These are phyloP conservation scores for Ophiostoma tasmaniense DNA, from an alignment of 2,329 filamentous ascomycete genomes.

Conservation along the genomic window DNA sequence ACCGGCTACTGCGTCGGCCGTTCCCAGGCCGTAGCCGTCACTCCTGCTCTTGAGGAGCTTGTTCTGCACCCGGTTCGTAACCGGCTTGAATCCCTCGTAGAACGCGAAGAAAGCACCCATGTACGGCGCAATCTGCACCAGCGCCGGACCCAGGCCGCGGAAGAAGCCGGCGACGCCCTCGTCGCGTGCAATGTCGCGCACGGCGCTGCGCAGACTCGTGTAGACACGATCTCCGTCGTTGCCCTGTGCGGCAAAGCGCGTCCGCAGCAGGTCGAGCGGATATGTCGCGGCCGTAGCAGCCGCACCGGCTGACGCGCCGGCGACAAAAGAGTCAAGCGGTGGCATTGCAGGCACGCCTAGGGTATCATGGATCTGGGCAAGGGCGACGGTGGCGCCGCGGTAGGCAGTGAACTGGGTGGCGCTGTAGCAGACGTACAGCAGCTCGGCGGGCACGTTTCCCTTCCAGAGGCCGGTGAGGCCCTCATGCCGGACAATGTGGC, in stretches of 20 bases:
- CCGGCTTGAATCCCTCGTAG: slow-evolving; percentile 60
- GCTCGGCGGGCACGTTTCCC: slow-evolving; percentile 90
- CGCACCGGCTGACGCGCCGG: slow-evolving; percentile 75
- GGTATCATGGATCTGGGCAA: slow-evolving; percentile 41
- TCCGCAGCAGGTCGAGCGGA: slow-evolving; percentile 85
- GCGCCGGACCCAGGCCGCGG: slow-evolving; percentile 69
- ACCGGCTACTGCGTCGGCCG: slow-evolving; percentile 76
- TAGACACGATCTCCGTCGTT: slow-evolving; percentile 64
- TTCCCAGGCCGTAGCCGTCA: slow-evolving; percentile 40
- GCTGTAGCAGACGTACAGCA: slow-evolving; percentile 88
- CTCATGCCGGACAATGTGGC: slow-evolving; percentile 69
- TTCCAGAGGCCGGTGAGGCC: slow-evolving; percentile 89
- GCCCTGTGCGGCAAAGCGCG: slow-evolving; percentile 93
- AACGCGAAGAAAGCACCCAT: slow-evolving; percentile 94
- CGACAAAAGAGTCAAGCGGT: slow-evolving; percentile 68
- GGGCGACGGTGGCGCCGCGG: slow-evolving; percentile 59
- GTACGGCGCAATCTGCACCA: slow-evolving; percentile 85
- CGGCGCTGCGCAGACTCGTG: slow-evolving; percentile 55
- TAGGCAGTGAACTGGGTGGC: slow-evolving; percentile 87
- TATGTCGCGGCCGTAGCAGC: slow-evolving; percentile 78
- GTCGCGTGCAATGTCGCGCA: slow-evolving; percentile 62
- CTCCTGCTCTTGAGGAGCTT: slow-evolving; percentile 17
- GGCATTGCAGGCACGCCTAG: slow-evolving; percentile 44
- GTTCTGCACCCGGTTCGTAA: background rate
- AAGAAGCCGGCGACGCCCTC: slow-evolving; percentile 81